A percentile compares a stretch with the other conserved stretches of the same genome.
These are phyloP conservation scores for Aspergillus sp. DNA, from an alignment of 2,329 filamentous ascomycete species.

Conservation along the genomic window DNA sequence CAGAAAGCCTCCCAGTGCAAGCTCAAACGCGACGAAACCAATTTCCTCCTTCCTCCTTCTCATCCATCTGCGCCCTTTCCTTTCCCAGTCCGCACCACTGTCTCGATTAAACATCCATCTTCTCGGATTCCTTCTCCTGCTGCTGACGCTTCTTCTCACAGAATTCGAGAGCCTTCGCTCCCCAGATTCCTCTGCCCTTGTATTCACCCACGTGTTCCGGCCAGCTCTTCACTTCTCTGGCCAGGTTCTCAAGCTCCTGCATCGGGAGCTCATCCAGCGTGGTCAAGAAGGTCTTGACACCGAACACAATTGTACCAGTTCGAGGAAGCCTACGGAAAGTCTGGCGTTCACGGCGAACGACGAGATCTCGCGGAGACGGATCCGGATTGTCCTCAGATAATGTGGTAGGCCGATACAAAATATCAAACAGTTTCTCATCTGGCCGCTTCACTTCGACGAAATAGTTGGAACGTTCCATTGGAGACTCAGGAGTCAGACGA, in stretches of 20 bases:
- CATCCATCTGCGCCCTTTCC: conserved; percentile 9
- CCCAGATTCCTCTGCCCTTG: conserved; percentile 48
- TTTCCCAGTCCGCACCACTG: not conserved
- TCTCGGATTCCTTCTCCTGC: conserved; percentile 11
- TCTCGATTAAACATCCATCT: conserved; percentile 19
- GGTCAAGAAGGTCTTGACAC: conserved; percentile 50
- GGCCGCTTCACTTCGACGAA: conserved; percentile 51
- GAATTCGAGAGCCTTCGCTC: conserved; percentile 37
- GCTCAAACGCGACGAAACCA: not conserved
- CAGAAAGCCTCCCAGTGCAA: conserved; percentile 12
- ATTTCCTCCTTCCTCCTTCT: not conserved
- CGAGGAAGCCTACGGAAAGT: conserved; percentile 49
- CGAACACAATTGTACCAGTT: conserved; percentile 49
- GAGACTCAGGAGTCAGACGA: conserved; percentile 43
- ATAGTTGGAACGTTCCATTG: conserved; percentile 52
- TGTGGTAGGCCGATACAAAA: conserved; percentile 47
- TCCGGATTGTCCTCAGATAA: conserved; percentile 40
- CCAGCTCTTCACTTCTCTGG: conserved; percentile 47
- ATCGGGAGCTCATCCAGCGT: conserved; percentile 41
- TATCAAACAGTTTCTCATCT: conserved; percentile 37
- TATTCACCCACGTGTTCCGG: conserved; percentile 46
- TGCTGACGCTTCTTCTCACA: conserved; percentile 27
- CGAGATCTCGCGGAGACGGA: conserved; percentile 40
- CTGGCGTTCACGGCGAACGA: conserved; percentile 52
- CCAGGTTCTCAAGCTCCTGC: conserved; percentile 43